A percentile compares a stretch with the other conserved stretches of the same genome.
Conservation (phyloP, 148 eudicot species). For the Amaranthus hypochondriacus region DNA sequence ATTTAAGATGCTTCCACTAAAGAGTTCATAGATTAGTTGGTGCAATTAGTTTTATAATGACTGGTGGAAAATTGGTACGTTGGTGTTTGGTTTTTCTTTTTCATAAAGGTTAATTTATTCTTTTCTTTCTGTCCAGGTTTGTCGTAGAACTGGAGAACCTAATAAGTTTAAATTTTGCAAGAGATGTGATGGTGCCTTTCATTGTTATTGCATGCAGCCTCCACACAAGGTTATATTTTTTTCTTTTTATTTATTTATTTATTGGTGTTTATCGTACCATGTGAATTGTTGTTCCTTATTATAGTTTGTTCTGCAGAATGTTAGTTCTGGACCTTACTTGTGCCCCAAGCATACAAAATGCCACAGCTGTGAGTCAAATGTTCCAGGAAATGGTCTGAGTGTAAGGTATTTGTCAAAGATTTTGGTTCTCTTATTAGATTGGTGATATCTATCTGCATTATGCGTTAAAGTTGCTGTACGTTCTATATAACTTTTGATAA, state of each 20-base stretch:
- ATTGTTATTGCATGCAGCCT: constrained; percentile 97
- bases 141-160: constrained; percentile 88
- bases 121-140: constrained; percentile 41
- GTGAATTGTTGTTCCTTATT: not conserved
- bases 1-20: not conserved
- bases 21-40: not conserved
- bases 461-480: not conserved
- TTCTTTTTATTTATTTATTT: not conserved
- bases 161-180: constrained; percentile 86
- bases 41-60: not conserved
- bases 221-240: constrained; percentile 78
- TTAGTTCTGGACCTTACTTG: constrained; percentile 83
- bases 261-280: not conserved
- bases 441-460: not conserved
- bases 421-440: not conserved
- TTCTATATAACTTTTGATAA: not conserved
- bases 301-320: constrained; percentile 52
- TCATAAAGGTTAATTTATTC: not conserved
- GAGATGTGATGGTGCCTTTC: constrained; percentile 95
- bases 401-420: constrained; percentile 46
- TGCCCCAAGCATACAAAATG: constrained; percentile 97
- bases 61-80: not conserved
- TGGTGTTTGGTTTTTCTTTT: not conserved
- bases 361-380: constrained; percentile 88
- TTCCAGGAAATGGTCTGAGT: constrained; percentile 93